Evolutionary conservation across 768 basidiomycete genomes (phyloP).

Genomic region (Kondoa subrosea): DNA sequence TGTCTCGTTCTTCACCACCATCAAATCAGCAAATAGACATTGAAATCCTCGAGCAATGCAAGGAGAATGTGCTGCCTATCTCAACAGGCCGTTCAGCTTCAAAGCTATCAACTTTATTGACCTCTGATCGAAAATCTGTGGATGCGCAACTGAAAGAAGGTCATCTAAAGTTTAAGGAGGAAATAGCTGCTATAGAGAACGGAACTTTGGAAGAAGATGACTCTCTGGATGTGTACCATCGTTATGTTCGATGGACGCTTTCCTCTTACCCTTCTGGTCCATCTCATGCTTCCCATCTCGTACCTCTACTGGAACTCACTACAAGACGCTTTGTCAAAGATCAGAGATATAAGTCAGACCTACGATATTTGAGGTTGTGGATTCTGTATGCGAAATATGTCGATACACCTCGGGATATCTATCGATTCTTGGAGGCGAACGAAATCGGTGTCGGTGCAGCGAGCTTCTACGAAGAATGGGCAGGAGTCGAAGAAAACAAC

Average conservation of each 20-base stretch:
- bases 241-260: conserved; percentile 77
- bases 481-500: conserved; percentile 53
- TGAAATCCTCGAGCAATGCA: conserved; percentile 35
- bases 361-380: conserved; percentile 86
- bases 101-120: conserved; percentile 34
- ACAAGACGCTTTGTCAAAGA: conserved; percentile 68
- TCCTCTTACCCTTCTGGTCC: conserved; percentile 65
- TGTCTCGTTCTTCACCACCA: background rate
- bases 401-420: conserved; percentile 57
- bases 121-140: conserved; percentile 46
- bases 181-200: conserved; percentile 33
- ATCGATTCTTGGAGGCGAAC: conserved; percentile 71
- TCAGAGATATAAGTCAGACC: conserved; percentile 57
- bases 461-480: conserved; percentile 80
- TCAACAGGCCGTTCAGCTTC: conserved; percentile 36
- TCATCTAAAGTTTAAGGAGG: conserved; percentile 31
- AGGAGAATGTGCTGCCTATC: conserved; percentile 39
- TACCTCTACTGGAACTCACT: conserved; percentile 66
- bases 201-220: conserved; percentile 40
- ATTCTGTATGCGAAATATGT: conserved; percentile 64
- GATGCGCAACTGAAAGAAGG: conserved; percentile 37
- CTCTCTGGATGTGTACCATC: conserved; percentile 65
- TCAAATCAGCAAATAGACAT: conserved; percentile 29
- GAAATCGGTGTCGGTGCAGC: conserved; percentile 71
- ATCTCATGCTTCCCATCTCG: conserved; percentile 33